These are phyloP conservation scores for Hanseniaspora thailandica DNA, from an alignment of 805 yeast species.

Conservation along the genomic window DNA sequence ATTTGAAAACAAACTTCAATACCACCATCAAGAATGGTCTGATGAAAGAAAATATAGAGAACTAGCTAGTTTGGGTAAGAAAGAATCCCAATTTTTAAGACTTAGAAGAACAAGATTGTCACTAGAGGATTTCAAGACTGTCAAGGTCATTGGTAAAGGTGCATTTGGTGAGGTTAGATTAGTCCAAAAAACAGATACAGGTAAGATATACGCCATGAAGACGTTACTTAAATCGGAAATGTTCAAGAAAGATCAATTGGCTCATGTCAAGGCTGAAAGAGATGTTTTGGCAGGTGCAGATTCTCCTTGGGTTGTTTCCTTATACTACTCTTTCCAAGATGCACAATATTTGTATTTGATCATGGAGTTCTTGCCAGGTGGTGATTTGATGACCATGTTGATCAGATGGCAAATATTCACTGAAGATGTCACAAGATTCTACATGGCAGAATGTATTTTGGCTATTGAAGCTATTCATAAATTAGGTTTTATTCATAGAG, in stretches of 20 bases:
- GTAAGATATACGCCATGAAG: constrained; percentile 87
- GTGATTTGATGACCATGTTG: constrained; percentile 88
- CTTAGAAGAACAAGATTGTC: constrained; percentile 73
- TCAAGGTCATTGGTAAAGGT: constrained; percentile 87
- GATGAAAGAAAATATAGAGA: constrained; percentile 80
- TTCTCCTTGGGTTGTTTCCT: constrained; percentile 82
- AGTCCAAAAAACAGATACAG: constrained; percentile 86
- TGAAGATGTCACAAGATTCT: constrained; percentile 83
- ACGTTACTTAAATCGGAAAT: constrained; percentile 81
- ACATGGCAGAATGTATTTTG: constrained; percentile 91
- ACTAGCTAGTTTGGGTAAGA: constrained; percentile 69
- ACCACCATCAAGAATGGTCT: constrained; percentile 51
- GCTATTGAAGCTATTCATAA: constrained; percentile 92
- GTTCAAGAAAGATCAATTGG: constrained; percentile 88
- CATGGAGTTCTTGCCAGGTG: constrained; percentile 91
- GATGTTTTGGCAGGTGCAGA: constrained; percentile 88
- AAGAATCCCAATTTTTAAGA: constrained; percentile 77
- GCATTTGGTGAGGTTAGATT: constrained; percentile 95
- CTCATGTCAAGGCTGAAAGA: constrained; percentile 91
- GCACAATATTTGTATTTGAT: constrained; percentile 67
- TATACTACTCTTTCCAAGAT: constrained; percentile 66
- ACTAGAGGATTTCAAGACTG: constrained; percentile 75
- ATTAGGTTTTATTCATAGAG: constrained; percentile 89
- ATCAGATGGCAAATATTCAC: constrained; percentile 89
- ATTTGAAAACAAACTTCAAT: constrained; percentile 58